A percentile compares a stretch with the other conserved stretches of the same genome.
Evolutionary conservation across 2,329 filamentous ascomycete species (phyloP).

Genomic region (Parastagonospora nodorum): DNA sequence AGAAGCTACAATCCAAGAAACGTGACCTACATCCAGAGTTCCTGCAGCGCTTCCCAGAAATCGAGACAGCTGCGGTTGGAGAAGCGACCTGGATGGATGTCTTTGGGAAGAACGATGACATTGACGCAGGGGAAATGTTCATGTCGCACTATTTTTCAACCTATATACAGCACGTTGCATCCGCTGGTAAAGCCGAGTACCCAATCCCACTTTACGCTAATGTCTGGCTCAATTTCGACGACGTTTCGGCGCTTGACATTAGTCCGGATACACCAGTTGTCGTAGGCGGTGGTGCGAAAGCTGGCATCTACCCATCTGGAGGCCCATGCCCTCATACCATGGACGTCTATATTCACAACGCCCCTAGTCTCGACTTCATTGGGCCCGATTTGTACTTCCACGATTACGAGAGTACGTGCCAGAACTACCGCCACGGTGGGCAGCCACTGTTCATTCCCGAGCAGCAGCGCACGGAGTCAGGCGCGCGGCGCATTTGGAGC

Average conservation of each 20-base stretch:
- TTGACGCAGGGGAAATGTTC: conserved; percentile 52
- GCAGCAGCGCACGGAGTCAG: conserved; percentile 55
- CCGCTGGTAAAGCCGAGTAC: conserved; percentile 50
- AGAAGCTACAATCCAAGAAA: conserved; percentile 28
- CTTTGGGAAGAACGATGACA: conserved; percentile 45
- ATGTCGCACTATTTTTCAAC: conserved; percentile 54
- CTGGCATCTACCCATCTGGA: conserved; percentile 56
- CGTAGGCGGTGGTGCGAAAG: conserved; percentile 50
- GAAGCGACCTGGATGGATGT: conserved; percentile 46
- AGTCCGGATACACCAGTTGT: conserved; percentile 44
- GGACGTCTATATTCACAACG: conserved; percentile 52
- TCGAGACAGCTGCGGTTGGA: conserved; percentile 15
- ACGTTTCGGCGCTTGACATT: conserved; percentile 24
- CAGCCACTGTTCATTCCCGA: conserved; percentile 60
- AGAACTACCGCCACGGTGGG: conserved; percentile 50
- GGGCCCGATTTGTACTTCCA: conserved; percentile 57
- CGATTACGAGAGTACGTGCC: conserved; percentile 53
- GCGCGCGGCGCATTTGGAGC: conserved; percentile 30
- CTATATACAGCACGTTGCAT: conserved; percentile 50
- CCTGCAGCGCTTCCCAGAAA: conserved; percentile 28
- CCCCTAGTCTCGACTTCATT: conserved; percentile 53
- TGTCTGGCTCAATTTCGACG: conserved; percentile 52
- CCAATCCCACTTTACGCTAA: conserved; percentile 53
- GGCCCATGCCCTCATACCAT: conserved; percentile 50
- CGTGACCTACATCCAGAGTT: conserved; percentile 30